Base-by-base conservation (phyloP, 495 filamentous ascomycete genomes). In the Penicillium odoratum region DNA sequence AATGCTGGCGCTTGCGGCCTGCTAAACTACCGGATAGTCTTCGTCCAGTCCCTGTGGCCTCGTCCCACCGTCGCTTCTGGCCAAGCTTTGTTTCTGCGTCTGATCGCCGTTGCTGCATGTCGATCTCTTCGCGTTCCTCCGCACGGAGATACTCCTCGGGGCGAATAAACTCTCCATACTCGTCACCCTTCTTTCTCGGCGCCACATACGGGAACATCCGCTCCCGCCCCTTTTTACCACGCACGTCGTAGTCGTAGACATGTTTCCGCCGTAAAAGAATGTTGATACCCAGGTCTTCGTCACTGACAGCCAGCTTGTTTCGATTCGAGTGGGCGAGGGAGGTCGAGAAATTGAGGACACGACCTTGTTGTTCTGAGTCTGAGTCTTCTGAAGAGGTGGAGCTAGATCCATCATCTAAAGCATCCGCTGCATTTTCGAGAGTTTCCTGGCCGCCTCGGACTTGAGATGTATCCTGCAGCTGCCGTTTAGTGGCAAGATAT, bases 71-170 rank as follows among this genome's bases (percentile, higher is more conserved):
- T 46, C 94, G 83, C 71, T 98, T 98, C 76, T 93, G 92, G 25
- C 95, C 95, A 36, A 97, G 81, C 34, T 83, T 83, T 28, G 85
- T 88, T 59, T 90, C 65, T 26, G 70, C 70, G n/a, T 77, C 69
- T 29, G 82, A 49, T 75, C 84, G 62, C 10, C 71, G 71, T 63
- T 79, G 76, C 42, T 79, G 76, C 69, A 78, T 74, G 49, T 93
- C 90, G 16, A 85, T 83, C 51, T 95, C 91, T 58, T 96, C 92
- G 26, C 88, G 81, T 71, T 98, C 94, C 64, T 98, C 94, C 0
- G 92, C 93, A 46, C 93, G 81, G n/a, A 97, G 78, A 66, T 91
- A 98, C 40, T 97, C 94, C 55, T 98, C 94, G 0, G 93, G 91
- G 47, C 91, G 81, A 62, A 98, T 95, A 53, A 93, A 75, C 59